Percentiles rank a stretch among this genome's conserved stretches.
These are phyloP conservation scores for Cyamopsis tetragonoloba DNA, from an alignment of 306 rosid genomes.

Conservation along the genomic window DNA sequence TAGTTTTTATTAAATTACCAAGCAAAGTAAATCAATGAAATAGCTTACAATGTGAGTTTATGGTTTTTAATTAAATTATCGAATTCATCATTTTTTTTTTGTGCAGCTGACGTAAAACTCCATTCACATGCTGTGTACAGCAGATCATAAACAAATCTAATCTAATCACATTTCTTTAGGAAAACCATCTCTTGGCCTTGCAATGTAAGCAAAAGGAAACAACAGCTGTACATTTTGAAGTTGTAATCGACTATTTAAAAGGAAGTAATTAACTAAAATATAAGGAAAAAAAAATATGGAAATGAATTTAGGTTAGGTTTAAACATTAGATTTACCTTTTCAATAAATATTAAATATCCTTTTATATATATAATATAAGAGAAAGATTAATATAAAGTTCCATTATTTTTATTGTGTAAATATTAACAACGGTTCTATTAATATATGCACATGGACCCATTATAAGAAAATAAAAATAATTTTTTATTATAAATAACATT, in stretches of 20 bases:
- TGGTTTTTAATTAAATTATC: neutral
- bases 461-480: no score
- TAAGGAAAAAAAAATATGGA: neutral
- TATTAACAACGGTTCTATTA: no score
- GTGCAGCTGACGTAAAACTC: neutral
- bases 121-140: neutral
- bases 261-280: neutral
- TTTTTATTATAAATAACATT: no score
- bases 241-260: neutral
- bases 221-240: conserved; percentile 6
- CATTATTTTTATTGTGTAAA: no score
- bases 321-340: no score
- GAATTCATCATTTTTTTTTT: neutral
- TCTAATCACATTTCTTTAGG: neutral
- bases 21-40: no score
- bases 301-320: no score
- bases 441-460: no score
- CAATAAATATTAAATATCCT: no score
- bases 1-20: no score
- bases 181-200: neutral
- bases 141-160: neutral
- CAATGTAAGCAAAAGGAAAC: neutral
- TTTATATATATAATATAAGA: no score
- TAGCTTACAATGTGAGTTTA: neutral
- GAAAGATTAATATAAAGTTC: no score